Conservation (phyloP, 2,329 filamentous ascomycete genomes). For the Claviceps africana region DNA sequence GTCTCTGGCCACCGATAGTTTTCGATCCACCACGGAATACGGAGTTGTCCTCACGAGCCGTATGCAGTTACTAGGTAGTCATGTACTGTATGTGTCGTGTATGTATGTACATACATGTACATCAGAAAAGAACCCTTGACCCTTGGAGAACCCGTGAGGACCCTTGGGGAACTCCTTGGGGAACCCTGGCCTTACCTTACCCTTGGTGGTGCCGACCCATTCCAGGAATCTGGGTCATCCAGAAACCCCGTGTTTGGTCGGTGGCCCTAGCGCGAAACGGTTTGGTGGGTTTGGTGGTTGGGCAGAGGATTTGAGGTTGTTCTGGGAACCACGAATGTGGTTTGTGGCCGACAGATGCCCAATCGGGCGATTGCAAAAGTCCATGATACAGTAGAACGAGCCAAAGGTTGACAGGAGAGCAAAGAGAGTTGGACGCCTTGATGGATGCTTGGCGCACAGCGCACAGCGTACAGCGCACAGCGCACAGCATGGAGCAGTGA, state of each 20-base stretch:
- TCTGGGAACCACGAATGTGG: not conserved
- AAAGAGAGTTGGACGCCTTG: not conserved
- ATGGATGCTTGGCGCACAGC: not conserved
- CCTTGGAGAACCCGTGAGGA: not conserved
- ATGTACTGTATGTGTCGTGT: not conserved
- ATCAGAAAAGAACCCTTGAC: not conserved
- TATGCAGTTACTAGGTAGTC: not conserved
- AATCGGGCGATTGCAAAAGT: not conserved
- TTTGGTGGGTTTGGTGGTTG: not conserved
- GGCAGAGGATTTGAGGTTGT: not conserved
- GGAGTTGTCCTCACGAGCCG: not conserved
- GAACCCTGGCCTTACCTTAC: not conserved
- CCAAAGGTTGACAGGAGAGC: not conserved
- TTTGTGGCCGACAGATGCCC: not conserved
- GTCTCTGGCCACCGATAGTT: not conserved
- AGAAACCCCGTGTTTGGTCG: not conserved
- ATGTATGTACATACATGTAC: not conserved
- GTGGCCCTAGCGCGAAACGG: not conserved
- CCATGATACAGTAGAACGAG: not conserved
- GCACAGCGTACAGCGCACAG: not conserved
- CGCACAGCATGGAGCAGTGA: not conserved
- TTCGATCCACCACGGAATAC: not conserved
- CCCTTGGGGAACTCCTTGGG: too few relatives aligned
- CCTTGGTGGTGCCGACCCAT: not conserved
- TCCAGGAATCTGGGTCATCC: not conserved